Base-by-base conservation (phyloP, 768 basidiomycete species). In the Sarcodon sp. region DNA sequence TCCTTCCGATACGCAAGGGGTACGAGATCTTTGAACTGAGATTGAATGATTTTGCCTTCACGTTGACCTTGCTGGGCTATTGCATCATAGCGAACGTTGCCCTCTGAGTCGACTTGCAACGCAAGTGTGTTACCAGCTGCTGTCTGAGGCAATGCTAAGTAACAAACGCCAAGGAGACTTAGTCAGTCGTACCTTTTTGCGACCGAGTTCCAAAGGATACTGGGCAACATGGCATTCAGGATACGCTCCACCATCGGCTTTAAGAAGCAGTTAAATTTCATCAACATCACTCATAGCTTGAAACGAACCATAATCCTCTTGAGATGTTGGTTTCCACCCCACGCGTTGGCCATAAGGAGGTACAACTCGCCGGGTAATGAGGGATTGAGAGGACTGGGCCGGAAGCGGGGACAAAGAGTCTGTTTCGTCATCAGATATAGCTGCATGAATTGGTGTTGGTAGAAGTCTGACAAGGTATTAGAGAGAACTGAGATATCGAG, bases 151-250 rank as follows among this genome's bases (percentile, higher is more conserved):
- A 32, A 15, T 46, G 35, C 36, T 15, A 33, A 34, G 35, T 21
- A 27, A 51, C 31, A 13, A 34, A 33, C 33, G 31, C 9, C 45
- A 31, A 21, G 11, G 31, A 21, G 8, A n/a, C 4, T 21, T 11
- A 8, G 43, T 31, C 3, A 4, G 6, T 60, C 79, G 53, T 46
- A 83, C 91, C 79, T 93, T 93, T 76, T 96, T 96, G 67, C 79
- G 77, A 48, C 94, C 94, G 76, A 99, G 82, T 49, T 90, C 89
- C 52, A 98, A 64, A 9, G 94, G 94, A 69, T 96, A 99, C 63
- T 99, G 94, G 6, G 96, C 96, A 46, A 94, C 69, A 73, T 93
- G 91, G 64, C 93, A 97, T 69, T 99, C 91, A 4, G 91, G 91
- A 65, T 82, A 89, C 48, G 90, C 72, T 55, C 89, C 90, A 53